A percentile compares a stretch with the other conserved stretches of the same genome.
phyloP scores from a whole-genome alignment of 2,329 filamentous ascomycete genomes.

The Penicillium hordei region DNA sequence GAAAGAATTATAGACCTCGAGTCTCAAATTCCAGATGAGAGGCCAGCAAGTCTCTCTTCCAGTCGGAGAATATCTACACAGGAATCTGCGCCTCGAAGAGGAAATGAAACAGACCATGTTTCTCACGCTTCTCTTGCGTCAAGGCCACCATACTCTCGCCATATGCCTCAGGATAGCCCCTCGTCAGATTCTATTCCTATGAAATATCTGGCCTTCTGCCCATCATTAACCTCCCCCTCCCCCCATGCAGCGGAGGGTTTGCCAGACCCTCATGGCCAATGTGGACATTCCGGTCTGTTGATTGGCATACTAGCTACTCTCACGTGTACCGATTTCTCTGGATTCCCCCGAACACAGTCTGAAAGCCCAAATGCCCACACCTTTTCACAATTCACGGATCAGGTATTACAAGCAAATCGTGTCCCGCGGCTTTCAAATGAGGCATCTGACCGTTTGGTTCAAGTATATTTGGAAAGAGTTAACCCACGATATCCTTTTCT shows the following conservation, averaged over 20 bases:
- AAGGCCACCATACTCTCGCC: background rate
- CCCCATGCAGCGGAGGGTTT: background rate
- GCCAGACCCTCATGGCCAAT: background rate
- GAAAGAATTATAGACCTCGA: constrained; percentile 11
- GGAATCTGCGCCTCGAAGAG: background rate
- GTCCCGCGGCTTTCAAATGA: constrained; percentile 3
- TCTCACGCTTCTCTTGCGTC: background rate
- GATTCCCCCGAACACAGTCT: background rate
- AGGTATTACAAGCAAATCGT: background rate
- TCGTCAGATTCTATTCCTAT: background rate
- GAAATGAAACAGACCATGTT: background rate
- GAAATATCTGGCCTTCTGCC: background rate
- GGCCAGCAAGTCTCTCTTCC: background rate
- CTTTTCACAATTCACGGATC: background rate
- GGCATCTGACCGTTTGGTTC: constrained; percentile 5
- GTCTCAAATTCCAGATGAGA: constrained; percentile 4
- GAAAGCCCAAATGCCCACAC: background rate
- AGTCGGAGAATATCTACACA: background rate
- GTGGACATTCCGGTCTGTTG: constrained; percentile 10
- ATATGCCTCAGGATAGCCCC: background rate
- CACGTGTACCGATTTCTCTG: background rate
- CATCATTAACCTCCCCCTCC: background rate
- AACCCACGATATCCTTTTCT: constrained; percentile 21
- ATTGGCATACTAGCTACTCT: constrained; percentile 15
- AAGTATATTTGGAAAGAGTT: constrained; percentile 17